Evolutionary conservation across 306 rosid species (phyloP).

Genomic region (Cotoneaster glaucophyllus): DNA sequence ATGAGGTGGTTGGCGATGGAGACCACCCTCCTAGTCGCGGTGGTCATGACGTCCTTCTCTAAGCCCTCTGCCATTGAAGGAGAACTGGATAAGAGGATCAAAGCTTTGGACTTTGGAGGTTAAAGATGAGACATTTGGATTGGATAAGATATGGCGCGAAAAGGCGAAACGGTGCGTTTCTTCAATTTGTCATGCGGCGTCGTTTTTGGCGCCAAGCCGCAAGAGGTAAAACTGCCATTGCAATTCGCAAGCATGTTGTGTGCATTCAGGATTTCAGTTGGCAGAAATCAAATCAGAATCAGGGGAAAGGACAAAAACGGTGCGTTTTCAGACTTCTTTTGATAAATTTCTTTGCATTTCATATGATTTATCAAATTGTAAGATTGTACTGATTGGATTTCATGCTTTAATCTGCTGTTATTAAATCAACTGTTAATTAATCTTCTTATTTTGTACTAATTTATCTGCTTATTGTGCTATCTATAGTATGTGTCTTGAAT

Average conservation of each 20-base stretch:
- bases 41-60: slow-evolving; percentile 30
- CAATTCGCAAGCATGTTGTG: not conserved
- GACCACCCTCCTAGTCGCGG: slow-evolving; percentile 47
- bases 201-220: not conserved
- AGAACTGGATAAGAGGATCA: not conserved
- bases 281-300: not conserved
- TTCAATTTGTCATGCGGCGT: not conserved
- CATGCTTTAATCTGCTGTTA: not conserved
- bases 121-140: not conserved
- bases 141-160: slow-evolving; percentile 1
- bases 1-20: slow-evolving; percentile 50
- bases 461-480: not conserved
- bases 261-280: not conserved
- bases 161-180: not conserved
- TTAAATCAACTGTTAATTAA: not conserved
- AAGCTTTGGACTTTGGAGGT: not conserved
- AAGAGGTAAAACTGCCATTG: not conserved
- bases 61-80: slow-evolving; percentile 28
- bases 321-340: not conserved
- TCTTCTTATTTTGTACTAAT: not conserved
- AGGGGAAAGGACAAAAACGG: not conserved
- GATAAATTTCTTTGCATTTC: not conserved
- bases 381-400: not conserved
- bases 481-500: not conserved
- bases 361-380: not conserved